Evolutionary conservation across 1,284 basidiomycete species (phyloP).

Genomic region (Porogramme epimiltina): DNA sequence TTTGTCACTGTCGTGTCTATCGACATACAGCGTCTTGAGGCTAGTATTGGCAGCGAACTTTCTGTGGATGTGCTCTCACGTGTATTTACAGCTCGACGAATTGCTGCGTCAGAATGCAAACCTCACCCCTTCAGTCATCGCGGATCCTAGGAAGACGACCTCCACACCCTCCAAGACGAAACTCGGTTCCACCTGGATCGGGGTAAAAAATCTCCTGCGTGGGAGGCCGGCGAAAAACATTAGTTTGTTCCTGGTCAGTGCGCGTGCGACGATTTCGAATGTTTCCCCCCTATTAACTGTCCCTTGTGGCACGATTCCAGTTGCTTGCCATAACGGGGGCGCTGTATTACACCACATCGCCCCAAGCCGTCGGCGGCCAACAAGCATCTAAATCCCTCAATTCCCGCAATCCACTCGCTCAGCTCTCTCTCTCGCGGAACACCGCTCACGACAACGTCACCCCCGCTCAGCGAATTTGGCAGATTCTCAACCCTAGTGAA

Average conservation of each 20-base stretch:
- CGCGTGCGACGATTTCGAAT: neutral
- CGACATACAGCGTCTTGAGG: conserved; percentile 88
- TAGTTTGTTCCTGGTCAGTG: conserved; percentile 71
- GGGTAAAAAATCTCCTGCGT: conserved; percentile 53
- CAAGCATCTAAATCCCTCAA: conserved; percentile 27
- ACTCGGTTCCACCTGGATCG: conserved; percentile 45
- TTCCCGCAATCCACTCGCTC: conserved; percentile 40
- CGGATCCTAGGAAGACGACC: conserved; percentile 28
- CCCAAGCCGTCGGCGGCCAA: conserved; percentile 40
- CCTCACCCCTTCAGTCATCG: conserved; percentile 41
- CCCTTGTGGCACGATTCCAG: conserved; percentile 36
- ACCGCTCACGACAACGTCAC: conserved; percentile 34
- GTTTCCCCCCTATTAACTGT: conserved; percentile 6
- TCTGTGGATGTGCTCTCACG: neutral
- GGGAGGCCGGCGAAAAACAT: conserved; percentile 82
- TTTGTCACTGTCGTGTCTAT: conserved; percentile 90
- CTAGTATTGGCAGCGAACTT: conserved; percentile 32
- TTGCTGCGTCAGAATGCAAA: conserved; percentile 69
- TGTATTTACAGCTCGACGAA: conserved; percentile 66
- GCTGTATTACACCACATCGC: conserved; percentile 70
- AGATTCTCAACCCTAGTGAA: conserved; percentile 74
- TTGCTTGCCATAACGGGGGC: conserved; percentile 74
- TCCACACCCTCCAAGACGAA: conserved; percentile 43
- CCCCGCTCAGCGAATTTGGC: conserved; percentile 77
- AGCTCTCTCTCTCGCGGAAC: conserved; percentile 25